Evolutionary conservation across 805 yeast genomes (phyloP), one percentile per base, ranked within the genome.

Genomic region (Candida succiphila): DNA sequence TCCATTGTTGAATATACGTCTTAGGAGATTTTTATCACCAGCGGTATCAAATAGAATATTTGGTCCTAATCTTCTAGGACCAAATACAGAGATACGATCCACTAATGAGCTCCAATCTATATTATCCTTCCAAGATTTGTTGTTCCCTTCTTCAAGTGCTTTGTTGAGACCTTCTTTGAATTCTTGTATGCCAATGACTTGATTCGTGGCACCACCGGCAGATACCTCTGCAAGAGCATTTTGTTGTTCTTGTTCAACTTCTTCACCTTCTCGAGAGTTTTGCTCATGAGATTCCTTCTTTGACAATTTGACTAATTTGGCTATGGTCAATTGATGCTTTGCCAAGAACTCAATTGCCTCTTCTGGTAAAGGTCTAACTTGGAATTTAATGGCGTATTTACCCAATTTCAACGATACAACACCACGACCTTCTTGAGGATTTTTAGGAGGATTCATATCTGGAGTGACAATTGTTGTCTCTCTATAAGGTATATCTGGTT

Each of bases 401-500:
- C 75, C 86, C 14, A 82, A 49, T 9, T 60, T 63, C 30, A 77
- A 54, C 27, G 65, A 67, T 8, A 60, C 52, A 2, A 63, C 64
- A 27, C 80, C 78, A 44, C 78, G 61, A 4, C 69, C 75, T 7
- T 63, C 38, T 16, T 58, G 66, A 1, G 63, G 40, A 36, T 63
- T 52, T 37, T 64, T 71, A 4, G 69, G 58, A 2, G 75, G 64
- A 29, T 67, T 69, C 66, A 76, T 60, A 12, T 71, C 78, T 10
- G 67, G 54, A 7, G 62, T 60, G 4, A 58, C 56, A 13, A 72
- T 56, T 31, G 85, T 75, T 0, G 96, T 84, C 54, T 92, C 99
- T 40, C 95, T 63, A 52, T 81, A 92, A 9, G 98, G 97, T 43
- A 92, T 94, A 17, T 83, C 89, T 0, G 98, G 97, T 47, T 85